Evolutionary conservation across 768 basidiomycete genomes (phyloP), one percentile per base, ranked within the genome.

Genomic region (Clitopilus passeckerianus): DNA sequence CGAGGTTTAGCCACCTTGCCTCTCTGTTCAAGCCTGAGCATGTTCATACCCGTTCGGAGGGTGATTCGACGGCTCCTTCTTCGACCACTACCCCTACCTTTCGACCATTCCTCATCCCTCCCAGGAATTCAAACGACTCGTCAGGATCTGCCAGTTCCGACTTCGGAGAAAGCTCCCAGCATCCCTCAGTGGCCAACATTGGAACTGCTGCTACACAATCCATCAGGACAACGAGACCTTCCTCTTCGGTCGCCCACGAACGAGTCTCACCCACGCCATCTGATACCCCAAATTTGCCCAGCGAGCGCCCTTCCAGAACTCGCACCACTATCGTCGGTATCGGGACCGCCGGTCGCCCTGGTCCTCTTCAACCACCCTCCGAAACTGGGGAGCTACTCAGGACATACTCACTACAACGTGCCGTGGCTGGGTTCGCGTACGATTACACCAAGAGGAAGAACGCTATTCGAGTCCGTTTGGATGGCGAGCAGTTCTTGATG

Each of bases 401-500:
- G 54, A 74, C 78, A 56, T 98, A 97, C 68, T 86, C 91, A 20
- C 76, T 97, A 71, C 93, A 96, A 71, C 74, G 90, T 64, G 93
- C 94, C 7, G 95, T 97, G 78, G 93, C 91, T 61, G 97, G 97
- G 20, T 71, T 99, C 34, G 97, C 93, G 33, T 94, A 91, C 60
- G 97, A 99, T 72, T 99, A 99, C 73, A 35, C 85, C 63, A 98
- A 98, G 80, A 79, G 95, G 62, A 89, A 86, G 77, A 91, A 98
- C 70, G 96, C 98, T 50, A 94, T 98, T 34, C 81, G 97, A 20
- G 85, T 98, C 27, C 75, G 96, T 59, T 76, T 94, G 63, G 94
- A 97, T 70, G 97, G 96, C 10, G 93, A 98, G 76, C 97, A 99
- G 75, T 99, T 99, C 73, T 76, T 99, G 65, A 66, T 99, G 65